Conservation (phyloP, 2,329 filamentous ascomycete genomes). For the Albifimbria verrucaria region DNA sequence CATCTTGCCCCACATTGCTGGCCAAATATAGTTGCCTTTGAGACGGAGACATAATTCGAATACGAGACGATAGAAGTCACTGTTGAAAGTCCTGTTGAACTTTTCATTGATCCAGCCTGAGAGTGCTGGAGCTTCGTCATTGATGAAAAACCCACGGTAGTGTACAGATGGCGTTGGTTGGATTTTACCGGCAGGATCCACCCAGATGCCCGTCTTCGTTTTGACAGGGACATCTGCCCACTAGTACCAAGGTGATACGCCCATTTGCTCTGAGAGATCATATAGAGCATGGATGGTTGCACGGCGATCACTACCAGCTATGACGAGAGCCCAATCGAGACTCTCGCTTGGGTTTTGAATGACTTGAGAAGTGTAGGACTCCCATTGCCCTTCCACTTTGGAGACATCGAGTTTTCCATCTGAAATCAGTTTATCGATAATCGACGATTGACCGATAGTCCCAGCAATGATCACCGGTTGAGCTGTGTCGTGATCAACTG, state of each 20-base stretch:
- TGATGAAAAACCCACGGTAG: conserved; percentile 61
- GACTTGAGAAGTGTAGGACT: conserved; percentile 61
- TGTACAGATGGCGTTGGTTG: conserved; percentile 52
- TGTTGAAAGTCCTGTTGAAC: conserved; percentile 55
- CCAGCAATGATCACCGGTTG: conserved; percentile 60
- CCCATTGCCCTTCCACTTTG: conserved; percentile 62
- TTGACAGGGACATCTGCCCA: conserved; percentile 55
- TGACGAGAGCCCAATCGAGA: conserved; percentile 44
- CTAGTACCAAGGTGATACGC: conserved; percentile 54
- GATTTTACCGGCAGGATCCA: conserved; percentile 28
- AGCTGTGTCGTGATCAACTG: neutral
- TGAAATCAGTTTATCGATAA: conserved; percentile 57
- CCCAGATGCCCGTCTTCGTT: conserved; percentile 44
- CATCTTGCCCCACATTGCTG: conserved; percentile 67
- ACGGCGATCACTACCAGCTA: conserved; percentile 56
- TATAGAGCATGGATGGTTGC: conserved; percentile 61
- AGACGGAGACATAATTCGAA: conserved; percentile 69
- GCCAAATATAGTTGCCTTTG: conserved; percentile 76
- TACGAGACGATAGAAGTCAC: conserved; percentile 63
- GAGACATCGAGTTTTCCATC: conserved; percentile 55
- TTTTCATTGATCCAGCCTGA: conserved; percentile 46
- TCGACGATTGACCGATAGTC: conserved; percentile 60
- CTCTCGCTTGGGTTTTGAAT: conserved; percentile 43
- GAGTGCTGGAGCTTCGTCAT: conserved; percentile 46
- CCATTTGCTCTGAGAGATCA: conserved; percentile 58